phyloP scores from a whole-genome alignment of 768 basidiomycete species.

The Termitomyces titanicus region DNA sequence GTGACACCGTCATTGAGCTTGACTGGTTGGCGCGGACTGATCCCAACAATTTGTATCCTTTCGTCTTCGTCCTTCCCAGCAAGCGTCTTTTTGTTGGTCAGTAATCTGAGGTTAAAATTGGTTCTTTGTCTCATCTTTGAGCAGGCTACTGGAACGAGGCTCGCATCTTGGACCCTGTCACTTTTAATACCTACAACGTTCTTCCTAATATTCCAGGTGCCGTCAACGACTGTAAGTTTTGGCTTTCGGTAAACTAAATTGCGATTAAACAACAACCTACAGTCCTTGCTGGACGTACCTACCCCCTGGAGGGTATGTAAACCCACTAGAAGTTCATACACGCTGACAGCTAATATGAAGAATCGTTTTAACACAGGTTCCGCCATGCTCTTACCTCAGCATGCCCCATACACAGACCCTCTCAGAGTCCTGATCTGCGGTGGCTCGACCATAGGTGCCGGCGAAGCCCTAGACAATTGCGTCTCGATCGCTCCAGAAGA shows the following conservation, averaged over 20 bases:
- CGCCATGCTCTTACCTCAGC: conserved; percentile 64
- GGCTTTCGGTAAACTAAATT: background rate
- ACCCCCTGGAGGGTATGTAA: conserved; percentile 59
- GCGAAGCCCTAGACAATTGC: conserved; percentile 61
- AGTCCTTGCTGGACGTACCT: conserved; percentile 72
- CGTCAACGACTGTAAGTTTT: conserved; percentile 55
- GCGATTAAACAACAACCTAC: background rate
- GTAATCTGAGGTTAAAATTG: conserved; percentile 13
- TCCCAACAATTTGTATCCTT: conserved; percentile 80
- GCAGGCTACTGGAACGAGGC: conserved; percentile 81
- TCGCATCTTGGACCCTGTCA: conserved; percentile 64
- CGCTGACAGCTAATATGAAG: background rate
- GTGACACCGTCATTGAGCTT: conserved; percentile 54
- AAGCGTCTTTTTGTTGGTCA: conserved; percentile 67
- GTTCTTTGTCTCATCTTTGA: background rate
- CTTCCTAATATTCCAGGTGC: conserved; percentile 75
- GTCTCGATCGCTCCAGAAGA: conserved; percentile 66
- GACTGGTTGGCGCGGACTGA: conserved; percentile 71
- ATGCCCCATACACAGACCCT: conserved; percentile 71
- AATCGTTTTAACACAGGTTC: conserved; percentile 31
- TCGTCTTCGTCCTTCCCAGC: conserved; percentile 68
- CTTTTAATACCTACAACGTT: conserved; percentile 53
- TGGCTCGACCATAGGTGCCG: conserved; percentile 62
- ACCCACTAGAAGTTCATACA: background rate
- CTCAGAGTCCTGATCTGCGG: conserved; percentile 72